Conservation (phyloP, 2,329 filamentous ascomycete genomes). For the Trichoderma semiorbis region DNA sequence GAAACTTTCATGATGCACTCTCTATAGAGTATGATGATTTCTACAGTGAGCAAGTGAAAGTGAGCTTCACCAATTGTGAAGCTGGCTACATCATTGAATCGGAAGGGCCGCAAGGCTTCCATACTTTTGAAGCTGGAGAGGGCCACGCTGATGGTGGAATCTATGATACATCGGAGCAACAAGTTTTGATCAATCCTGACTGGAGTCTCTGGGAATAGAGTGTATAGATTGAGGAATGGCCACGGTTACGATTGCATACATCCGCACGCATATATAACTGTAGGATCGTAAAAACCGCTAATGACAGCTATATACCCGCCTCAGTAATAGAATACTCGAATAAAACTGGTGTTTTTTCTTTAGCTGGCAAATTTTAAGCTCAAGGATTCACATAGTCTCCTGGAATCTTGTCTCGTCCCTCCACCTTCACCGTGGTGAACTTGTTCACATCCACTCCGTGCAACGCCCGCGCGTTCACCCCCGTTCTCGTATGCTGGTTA, state of each 20-base stretch:
- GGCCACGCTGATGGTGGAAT: not conserved
- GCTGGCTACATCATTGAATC: slow-evolving; percentile 50
- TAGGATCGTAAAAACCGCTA: not conserved
- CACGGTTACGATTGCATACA: not conserved
- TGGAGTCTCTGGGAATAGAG: slow-evolving; percentile 12
- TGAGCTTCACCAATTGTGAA: slow-evolving; percentile 53
- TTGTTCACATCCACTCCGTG: slow-evolving; percentile 35
- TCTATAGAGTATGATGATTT: slow-evolving; percentile 47
- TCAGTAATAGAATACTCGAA: not conserved
- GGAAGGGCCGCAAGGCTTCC: slow-evolving; percentile 47
- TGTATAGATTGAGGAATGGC: not conserved
- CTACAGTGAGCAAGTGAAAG: slow-evolving; percentile 44
- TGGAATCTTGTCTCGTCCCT: slow-evolving; percentile 28
- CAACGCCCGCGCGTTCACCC: slow-evolving; percentile 40
- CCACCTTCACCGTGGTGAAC: slow-evolving; percentile 22
- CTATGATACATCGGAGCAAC: not conserved
- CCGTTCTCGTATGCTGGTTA: slow-evolving; percentile 23
- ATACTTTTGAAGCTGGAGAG: not conserved
- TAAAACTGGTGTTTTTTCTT: not conserved
- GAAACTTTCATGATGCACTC: slow-evolving; percentile 50
- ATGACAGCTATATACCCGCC: not conserved
- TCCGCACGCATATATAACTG: not conserved
- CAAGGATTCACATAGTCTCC: slow-evolving; percentile 42
- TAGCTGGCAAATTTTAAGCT: not conserved
- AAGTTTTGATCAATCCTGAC: not conserved